Evolutionary conservation across 495 filamentous ascomycete genomes (phyloP).

Genomic region (Pseudoneurospora amorphoporcata): DNA sequence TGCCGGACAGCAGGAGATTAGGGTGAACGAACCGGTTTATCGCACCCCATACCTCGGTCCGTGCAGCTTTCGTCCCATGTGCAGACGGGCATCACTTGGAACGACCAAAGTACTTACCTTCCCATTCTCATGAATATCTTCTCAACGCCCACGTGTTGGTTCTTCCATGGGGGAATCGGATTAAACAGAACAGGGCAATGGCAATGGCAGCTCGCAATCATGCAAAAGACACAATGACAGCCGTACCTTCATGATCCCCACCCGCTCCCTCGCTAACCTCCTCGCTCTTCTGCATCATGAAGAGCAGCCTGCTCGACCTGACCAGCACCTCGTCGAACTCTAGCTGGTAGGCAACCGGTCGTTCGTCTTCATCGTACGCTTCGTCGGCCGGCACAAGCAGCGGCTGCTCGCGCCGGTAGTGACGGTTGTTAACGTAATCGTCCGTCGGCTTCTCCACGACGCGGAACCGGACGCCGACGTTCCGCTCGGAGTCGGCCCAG

Average conservation of each 20-base stretch:
- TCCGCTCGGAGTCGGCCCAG: slow-evolving; percentile 47
- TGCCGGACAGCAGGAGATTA: not conserved
- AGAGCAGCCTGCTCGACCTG: slow-evolving; percentile 45
- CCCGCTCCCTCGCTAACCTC: slow-evolving; percentile 23
- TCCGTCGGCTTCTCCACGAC: slow-evolving; percentile 24
- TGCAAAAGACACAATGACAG: not conserved
- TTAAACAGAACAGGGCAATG: not conserved
- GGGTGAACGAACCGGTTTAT: not conserved
- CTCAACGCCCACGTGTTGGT: not conserved
- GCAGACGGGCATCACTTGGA: not conserved
- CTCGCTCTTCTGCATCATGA: slow-evolving; percentile 47
- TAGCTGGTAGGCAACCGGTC: slow-evolving; percentile 48
- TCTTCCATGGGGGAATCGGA: not conserved
- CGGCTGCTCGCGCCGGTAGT: slow-evolving; percentile 19
- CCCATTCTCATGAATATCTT: not conserved
- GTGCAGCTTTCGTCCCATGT: not conserved
- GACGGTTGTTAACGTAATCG: not conserved
- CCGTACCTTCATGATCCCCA: slow-evolving; percentile 10
- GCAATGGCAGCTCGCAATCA: not conserved
- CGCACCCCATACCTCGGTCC: not conserved
- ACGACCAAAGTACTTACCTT: not conserved
- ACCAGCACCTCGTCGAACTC: slow-evolving; percentile 55
- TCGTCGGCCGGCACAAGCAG: slow-evolving; percentile 45
- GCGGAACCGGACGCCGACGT: slow-evolving; percentile 48
- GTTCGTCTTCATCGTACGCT: slow-evolving; percentile 18